Evolutionary conservation across 73 alveolate genomes (phyloP).

Genomic region (Tetrahymena malaccensis): DNA sequence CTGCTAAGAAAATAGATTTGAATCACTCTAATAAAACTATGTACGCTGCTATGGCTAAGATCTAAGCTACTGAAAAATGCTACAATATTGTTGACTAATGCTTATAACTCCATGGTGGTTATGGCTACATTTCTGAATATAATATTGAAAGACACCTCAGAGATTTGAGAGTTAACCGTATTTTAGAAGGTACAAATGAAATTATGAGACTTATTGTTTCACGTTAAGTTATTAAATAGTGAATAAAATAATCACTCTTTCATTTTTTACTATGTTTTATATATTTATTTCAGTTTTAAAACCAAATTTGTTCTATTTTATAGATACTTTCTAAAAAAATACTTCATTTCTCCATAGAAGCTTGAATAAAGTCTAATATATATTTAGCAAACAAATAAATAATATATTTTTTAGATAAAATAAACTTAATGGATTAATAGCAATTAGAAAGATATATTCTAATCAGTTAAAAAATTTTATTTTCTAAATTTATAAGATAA

Average conservation of each 20-base stretch:
- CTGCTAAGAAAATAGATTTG: constrained; percentile 61
- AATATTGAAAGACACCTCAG: constrained; percentile 71
- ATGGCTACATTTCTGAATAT: constrained; percentile 70
- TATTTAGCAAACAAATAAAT: too few species aligned
- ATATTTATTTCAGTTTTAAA: not conserved
- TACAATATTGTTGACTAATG: constrained; percentile 64
- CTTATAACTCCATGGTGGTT: constrained; percentile 83
- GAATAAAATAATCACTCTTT: not conserved
- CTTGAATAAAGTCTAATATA: too few species aligned
- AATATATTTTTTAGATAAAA: too few species aligned
- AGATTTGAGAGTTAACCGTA: constrained; percentile 79
- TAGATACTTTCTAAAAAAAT: too few species aligned
- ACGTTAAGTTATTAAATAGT: constrained; percentile 52
- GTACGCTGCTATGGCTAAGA: constrained; percentile 82
- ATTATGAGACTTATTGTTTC: constrained; percentile 71
- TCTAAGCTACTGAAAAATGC: constrained; percentile 75
- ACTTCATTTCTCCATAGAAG: too few species aligned
- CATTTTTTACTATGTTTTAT: too few species aligned
- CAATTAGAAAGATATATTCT: too few species aligned
- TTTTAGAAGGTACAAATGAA: constrained; percentile 84
- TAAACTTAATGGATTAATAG: too few species aligned
- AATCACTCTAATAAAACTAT: constrained; percentile 48
- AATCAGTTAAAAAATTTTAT: too few species aligned
- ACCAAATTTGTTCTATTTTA: too few species aligned
- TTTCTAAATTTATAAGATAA: too few species aligned